Evolutionary conservation across 495 filamentous ascomycete species (phyloP), one percentile per base, ranked within the genome.

Genomic region (Penicillium manginii): DNA sequence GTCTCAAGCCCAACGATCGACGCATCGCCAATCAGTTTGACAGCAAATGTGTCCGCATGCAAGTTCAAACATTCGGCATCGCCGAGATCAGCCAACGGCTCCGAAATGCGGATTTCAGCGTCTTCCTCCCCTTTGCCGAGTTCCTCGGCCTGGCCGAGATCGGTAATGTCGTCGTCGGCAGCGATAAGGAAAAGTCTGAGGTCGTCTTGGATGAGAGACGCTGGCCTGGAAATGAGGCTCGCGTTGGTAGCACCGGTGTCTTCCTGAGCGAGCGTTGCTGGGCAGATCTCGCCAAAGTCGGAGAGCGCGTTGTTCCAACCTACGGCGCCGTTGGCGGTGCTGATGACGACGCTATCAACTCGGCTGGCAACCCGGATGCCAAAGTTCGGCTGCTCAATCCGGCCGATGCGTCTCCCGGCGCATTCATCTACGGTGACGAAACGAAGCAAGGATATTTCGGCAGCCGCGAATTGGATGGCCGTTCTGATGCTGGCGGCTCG

Each of bases 1-100:
- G 94, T 64, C 78, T 98, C 50, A 98, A 98, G 73, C 94, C 94
- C 8, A 98, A 98, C 67, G 94, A 98, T 73, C 85, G 94, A 18
- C 88, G 93, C 23, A 98, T 98, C 60, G 93, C 94, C 50, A 98
- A 98, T 61, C 94, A 98, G 70, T 98, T 98, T 62, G 94, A 98
- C 71, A 97, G 92, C 79, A 98, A 98, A 73, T 97, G 93, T 68
- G 94, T 98, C 22, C 86, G 94, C 15, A 88, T 88, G 31, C 94
- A 98, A 74, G 84, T 98, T 4, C 93, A 97, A 72, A 96, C 92
- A 1, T 90, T 98, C 61, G 94, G 94, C 29, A 96, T 98, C 67
- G 92, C 93, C 4, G 94, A 98, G 65, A 97, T 98, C 70, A 96
- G 92, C 66, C 92, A 96, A 66, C 83, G 94, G 9, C 78, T 98